A percentile compares a stretch with the other conserved stretches of the same genome.
These are phyloP conservation scores for Plectosphaerella plurivora DNA, from an alignment of 2,329 filamentous ascomycete species.

Conservation along the genomic window DNA sequence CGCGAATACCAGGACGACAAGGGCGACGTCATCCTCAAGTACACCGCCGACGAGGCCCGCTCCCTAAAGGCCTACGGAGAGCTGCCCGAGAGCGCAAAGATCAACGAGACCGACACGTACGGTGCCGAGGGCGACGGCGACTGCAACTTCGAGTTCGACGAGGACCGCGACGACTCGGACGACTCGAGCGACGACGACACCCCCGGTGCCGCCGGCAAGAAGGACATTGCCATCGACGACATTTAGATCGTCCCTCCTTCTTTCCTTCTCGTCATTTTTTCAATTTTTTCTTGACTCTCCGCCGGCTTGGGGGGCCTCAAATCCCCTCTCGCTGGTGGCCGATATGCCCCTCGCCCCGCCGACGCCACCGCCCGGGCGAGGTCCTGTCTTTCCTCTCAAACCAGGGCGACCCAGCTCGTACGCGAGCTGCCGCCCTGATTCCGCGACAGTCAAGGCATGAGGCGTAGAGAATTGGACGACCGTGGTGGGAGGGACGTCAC, in stretches of 20 bases:
- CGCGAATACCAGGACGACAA: constrained; percentile 94
- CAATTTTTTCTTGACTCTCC: not conserved
- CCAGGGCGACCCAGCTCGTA: constrained; percentile 12
- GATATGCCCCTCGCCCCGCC: constrained; percentile 7
- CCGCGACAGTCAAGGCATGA: constrained; percentile 39
- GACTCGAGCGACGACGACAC: constrained; percentile 49
- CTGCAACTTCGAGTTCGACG: constrained; percentile 98
- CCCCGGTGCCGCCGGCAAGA: constrained; percentile 53
- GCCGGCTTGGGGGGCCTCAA: not conserved
- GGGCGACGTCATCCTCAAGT: constrained; percentile 96
- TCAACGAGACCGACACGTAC: constrained; percentile 98
- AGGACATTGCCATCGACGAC: constrained; percentile 93
- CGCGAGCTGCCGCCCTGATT: constrained; percentile 13
- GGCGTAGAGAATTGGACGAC: constrained; percentile 30
- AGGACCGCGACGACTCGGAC: constrained; percentile 67
- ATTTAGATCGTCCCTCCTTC: constrained; percentile 56
- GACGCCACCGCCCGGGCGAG: not conserved
- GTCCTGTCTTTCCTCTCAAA: constrained; percentile 63
- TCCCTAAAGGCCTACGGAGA: constrained; percentile 96
- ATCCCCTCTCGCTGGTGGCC: constrained; percentile 3
- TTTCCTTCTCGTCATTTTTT: not conserved
- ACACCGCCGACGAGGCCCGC: constrained; percentile 92
- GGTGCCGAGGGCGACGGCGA: constrained; percentile 90
- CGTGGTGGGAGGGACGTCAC: constrained; percentile 62
- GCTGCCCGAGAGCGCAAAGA: constrained; percentile 95